Evolutionary conservation across 2,329 filamentous ascomycete genomes (phyloP).

Genomic region (Diaporthe humulicola): DNA sequence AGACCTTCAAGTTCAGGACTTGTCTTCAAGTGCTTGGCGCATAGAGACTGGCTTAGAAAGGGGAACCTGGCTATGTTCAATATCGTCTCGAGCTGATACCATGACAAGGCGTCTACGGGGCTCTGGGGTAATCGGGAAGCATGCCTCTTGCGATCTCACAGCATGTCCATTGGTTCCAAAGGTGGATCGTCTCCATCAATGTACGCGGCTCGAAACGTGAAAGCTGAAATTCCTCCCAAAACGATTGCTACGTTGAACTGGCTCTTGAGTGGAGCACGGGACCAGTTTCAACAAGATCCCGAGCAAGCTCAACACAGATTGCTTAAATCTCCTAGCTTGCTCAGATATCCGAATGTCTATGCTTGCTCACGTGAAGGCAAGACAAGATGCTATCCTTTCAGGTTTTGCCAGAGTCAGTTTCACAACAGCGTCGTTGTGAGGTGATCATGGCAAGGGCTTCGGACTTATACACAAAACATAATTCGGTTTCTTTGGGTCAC

Average conservation of each 20-base stretch:
- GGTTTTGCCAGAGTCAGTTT: neutral
- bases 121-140: neutral
- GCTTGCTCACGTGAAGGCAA: neutral
- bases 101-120: neutral
- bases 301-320: neutral
- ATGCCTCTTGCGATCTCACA: neutral
- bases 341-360: neutral
- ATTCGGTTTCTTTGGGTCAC: neutral
- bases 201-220: neutral
- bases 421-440: neutral
- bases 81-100: neutral
- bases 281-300: neutral
- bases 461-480: neutral
- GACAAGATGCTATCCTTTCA: neutral
- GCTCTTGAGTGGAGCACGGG: neutral
- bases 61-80: neutral
- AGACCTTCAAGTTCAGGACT: too few species aligned
- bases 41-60: neutral
- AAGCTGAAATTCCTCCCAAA: neutral
- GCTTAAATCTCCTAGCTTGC: slow-evolving; percentile 3
- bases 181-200: neutral
- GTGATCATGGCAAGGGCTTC: neutral
- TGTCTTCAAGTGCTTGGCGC: neutral
- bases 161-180: neutral
- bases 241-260: neutral